Base-by-base conservation (phyloP, 2,329 filamentous ascomycete species). In the Trichophyton schoenleinii region DNA sequence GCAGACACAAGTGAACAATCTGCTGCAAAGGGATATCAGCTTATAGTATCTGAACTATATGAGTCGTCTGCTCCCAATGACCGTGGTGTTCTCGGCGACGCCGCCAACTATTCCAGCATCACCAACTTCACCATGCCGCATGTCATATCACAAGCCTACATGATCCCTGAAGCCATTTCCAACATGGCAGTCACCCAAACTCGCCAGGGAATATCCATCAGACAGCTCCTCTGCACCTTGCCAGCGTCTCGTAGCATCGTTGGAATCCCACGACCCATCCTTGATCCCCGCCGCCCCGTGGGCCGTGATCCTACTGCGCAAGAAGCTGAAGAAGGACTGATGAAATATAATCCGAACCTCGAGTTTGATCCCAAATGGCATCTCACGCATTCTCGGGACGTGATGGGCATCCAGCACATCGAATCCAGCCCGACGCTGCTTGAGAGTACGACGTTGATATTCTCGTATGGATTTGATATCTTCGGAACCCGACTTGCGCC, bases 381-480 rank as follows among this genome's bases (percentile, higher is more conserved):
- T 61, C 75, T 96, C 55, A 89, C 88, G 34, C 94, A 99, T 73
- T 81, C 87, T 66, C 84, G 91, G 20, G 89, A 96, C 65, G 82
- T 97, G 0, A 63, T 91, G 1, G 91, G 90, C 4, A 81, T 96
- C 48, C 79, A 82, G 63, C 78, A 83, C 53, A 84, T 97, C 20
- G 81, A 92, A 34, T 85, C 90, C 0, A 83, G 83, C 18, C 88
- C 91, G 0, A 88, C 90, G 1, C 73, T 90, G 3, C 81, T 99
- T 34, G 94, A 99, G 77, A 96, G 91, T 75, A 97, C 94, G 0
- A 92, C 88, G 68, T 73, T 97, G 61, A 82, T 99, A 11, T 87
- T 96, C 69, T 91, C 90, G 0, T 96, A 88, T 69, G 94, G 94
- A 2, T 73, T 90, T 13, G 94, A 99, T 72, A 78, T 97, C 1